A percentile compares a stretch with the other conserved stretches of the same genome.
phyloP scores from a whole-genome alignment of 2,329 filamentous ascomycete species.

The Cladorrhinum sp. region DNA sequence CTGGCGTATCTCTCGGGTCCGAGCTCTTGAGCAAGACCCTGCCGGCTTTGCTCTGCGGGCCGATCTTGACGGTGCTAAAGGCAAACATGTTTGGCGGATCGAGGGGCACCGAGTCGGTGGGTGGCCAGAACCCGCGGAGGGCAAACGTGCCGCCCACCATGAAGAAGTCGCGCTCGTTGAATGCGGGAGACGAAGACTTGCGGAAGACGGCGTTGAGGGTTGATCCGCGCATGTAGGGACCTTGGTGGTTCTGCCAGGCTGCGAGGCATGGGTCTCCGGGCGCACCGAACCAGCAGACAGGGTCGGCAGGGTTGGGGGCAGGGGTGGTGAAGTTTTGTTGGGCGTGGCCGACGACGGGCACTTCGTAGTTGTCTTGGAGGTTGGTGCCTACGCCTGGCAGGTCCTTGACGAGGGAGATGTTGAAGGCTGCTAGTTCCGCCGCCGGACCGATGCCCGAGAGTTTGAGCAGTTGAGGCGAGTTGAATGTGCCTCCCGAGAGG shows the following conservation, averaged over 20 bases:
- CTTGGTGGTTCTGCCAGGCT: slow-evolving; percentile 31
- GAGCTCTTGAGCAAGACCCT: slow-evolving; percentile 58
- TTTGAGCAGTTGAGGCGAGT: slow-evolving; percentile 50
- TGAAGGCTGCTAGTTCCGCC: slow-evolving; percentile 39
- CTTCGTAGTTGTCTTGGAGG: slow-evolving; percentile 45
- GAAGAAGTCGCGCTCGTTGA: slow-evolving; percentile 46
- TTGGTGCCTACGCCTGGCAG: slow-evolving; percentile 51
- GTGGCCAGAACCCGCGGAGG: slow-evolving; percentile 23
- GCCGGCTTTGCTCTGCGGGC: slow-evolving; percentile 55
- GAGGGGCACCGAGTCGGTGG: background rate
- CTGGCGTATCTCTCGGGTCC: slow-evolving; percentile 59
- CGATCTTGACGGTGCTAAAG: slow-evolving; percentile 40
- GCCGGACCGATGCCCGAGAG: slow-evolving; percentile 48
- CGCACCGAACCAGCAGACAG: slow-evolving; percentile 34
- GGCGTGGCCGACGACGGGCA: slow-evolving; percentile 34
- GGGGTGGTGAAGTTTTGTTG: slow-evolving; percentile 12
- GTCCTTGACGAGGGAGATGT: slow-evolving; percentile 44
- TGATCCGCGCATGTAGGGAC: slow-evolving; percentile 31
- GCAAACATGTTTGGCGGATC: slow-evolving; percentile 30
- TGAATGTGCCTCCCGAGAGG: slow-evolving; percentile 46
- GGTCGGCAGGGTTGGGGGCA: slow-evolving; percentile 27
- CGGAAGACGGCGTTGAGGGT: slow-evolving; percentile 52
- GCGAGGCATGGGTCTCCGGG: slow-evolving; percentile 38
- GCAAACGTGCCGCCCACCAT: slow-evolving; percentile 37
- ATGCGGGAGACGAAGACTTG: slow-evolving; percentile 20